phyloP scores from a whole-genome alignment of 2,329 filamentous ascomycete genomes.

The Magnaporthales sp. region DNA sequence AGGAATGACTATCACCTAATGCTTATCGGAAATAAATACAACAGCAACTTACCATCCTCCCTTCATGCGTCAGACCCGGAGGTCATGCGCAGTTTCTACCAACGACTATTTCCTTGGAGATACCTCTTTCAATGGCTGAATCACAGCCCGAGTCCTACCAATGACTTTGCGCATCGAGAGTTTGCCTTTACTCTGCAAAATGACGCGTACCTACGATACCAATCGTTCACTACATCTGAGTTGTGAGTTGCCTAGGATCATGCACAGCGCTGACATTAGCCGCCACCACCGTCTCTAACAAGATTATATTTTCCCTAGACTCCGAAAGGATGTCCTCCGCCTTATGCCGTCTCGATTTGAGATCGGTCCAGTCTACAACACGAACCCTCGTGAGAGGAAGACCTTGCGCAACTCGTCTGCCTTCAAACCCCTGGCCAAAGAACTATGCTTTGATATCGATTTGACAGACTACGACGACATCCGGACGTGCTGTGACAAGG shows the following conservation, averaged over 20 bases:
- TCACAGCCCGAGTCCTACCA: slow-evolving; percentile 75
- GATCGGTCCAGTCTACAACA: slow-evolving; percentile 93
- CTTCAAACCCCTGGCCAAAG: slow-evolving; percentile 84
- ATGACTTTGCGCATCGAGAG: slow-evolving; percentile 87
- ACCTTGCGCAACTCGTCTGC: slow-evolving; percentile 68
- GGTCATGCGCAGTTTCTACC: slow-evolving; percentile 88
- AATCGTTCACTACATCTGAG: slow-evolving; percentile 52
- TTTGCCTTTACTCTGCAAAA: slow-evolving; percentile 94
- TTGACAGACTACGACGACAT: slow-evolving; percentile 98
- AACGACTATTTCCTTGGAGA: slow-evolving; percentile 89
- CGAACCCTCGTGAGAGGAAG: slow-evolving; percentile 91
- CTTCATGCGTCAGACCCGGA: slow-evolving; percentile 59
- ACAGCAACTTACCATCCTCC: slow-evolving; percentile 12
- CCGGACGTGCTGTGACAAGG: slow-evolving; percentile 86
- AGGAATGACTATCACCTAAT: neutral
- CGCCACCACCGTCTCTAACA: neutral
- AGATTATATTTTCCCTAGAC: slow-evolving; percentile 30
- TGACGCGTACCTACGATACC: slow-evolving; percentile 87
- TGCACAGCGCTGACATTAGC: neutral
- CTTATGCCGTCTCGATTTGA: slow-evolving; percentile 92
- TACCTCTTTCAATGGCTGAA: slow-evolving; percentile 97
- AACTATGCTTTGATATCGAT: slow-evolving; percentile 98
- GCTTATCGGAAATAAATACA: neutral
- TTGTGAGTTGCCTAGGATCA: slow-evolving; percentile 26
- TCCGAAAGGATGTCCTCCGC: slow-evolving; percentile 84